Evolutionary conservation across 805 yeast genomes (phyloP), one percentile per base, ranked within the genome.

Genomic region (Priceomyces haplophilus): DNA sequence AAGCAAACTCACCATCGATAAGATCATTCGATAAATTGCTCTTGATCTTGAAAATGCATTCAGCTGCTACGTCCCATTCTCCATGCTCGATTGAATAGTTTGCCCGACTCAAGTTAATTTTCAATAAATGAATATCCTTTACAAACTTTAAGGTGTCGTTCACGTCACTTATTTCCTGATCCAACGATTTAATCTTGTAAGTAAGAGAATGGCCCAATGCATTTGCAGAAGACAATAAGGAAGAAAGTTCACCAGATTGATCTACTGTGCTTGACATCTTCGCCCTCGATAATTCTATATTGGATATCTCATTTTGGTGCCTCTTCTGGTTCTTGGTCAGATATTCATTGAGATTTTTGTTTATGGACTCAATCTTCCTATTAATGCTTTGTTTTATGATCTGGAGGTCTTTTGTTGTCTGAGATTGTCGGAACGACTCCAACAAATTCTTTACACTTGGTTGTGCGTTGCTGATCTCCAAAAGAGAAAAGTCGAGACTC

Each of bases 31-130:
- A 87, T 30, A 91, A 64, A 43, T 65, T 56, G 23, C 57, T 50
- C 18, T 52, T 58, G 30, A 70, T 61, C 7, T 61, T 59, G 41
- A 61, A 50, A 3, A 89, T 83, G 13, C 88, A 76, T 41, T 67
- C 68, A 0, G 96, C 91, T 1, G 96, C 96, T n/a, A 77, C 59
- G 21, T 76, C 78, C 86, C 93, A 88, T 51, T 87, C 79, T 23
- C 75, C 63, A 24, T 77, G 76, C 27, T 79, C 83, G 41, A 91
- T 73, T 4, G 96, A 86, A 38, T 78, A 76, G 53, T 80, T 67
- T 4, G 88, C 83, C 42, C 81, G 80, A 33, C 76, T 70, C 8
- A 91, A 75, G 51, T 81, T 79, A 24, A 73, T 73, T 54, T 85
- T 85, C 46, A 91, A 65, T n/a, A 72, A 61, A 46, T 83, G 81